A percentile compares a stretch with the other conserved stretches of the same genome.
phyloP scores from a whole-genome alignment of 257 asterid species.

The Cruciata laevipes region DNA sequence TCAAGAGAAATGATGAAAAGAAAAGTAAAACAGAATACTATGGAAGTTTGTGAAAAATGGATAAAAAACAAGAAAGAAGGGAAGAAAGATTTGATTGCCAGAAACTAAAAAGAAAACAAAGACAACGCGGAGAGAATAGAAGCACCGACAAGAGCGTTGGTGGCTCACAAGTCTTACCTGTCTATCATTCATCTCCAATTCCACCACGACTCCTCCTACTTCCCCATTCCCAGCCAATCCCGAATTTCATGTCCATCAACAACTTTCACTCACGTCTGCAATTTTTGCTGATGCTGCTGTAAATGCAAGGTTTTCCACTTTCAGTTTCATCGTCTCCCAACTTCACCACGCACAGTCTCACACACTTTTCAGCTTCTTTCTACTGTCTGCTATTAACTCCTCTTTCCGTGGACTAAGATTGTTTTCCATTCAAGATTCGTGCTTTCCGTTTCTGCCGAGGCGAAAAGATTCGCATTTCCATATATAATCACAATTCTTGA shows the following conservation, averaged over 20 bases:
- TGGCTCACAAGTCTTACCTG: conserved; percentile 2
- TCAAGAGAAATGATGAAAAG: background rate
- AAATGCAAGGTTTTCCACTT: background rate
- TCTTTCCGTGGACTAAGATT: background rate
- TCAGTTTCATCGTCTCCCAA: background rate
- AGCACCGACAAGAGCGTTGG: background rate
- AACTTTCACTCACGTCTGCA: background rate
- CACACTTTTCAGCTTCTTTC: background rate
- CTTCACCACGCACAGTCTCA: background rate
- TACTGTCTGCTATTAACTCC: background rate
- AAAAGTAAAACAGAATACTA: background rate
- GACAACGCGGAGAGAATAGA: background rate
- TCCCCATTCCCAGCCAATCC: background rate
- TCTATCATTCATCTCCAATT: background rate
- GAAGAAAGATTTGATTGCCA: background rate
- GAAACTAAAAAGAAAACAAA: background rate
- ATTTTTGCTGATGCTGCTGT: background rate
- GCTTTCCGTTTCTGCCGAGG: background rate
- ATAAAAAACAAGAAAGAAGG: background rate
- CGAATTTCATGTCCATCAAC: background rate
- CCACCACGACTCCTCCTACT: background rate
- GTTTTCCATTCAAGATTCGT: background rate
- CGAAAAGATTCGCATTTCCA: conserved; percentile 1
- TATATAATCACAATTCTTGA: background rate
- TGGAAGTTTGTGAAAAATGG: background rate